Percentiles rank a stretch among this genome's conserved stretches.
Conservation (phyloP, 345 rosid species). For the Melaleuca quinquenervia region DNA sequence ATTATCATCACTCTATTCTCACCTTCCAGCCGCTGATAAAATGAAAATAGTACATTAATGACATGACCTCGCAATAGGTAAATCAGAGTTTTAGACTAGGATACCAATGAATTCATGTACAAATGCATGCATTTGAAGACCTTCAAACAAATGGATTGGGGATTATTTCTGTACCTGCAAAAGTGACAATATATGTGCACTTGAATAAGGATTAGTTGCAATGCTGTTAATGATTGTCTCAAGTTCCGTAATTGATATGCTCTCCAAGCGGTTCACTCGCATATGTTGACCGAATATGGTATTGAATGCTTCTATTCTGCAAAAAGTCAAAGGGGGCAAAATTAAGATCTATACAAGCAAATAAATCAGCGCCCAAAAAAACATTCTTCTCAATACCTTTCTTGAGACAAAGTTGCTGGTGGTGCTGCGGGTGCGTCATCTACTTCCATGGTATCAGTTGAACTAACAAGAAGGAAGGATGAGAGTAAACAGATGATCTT, state of each 20-base stretch:
- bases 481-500: background rate
- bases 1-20: constrained; percentile 89
- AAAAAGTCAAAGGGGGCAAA: background rate
- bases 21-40: constrained; percentile 71
- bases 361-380: background rate
- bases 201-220: constrained; percentile 39
- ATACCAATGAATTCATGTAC: background rate
- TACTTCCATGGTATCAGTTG: constrained; percentile 69
- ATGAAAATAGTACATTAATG: background rate
- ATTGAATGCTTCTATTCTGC: constrained; percentile 71
- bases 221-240: constrained; percentile 53
- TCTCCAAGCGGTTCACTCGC: constrained; percentile 59
- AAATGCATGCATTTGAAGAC: background rate
- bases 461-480: constrained; percentile 2
- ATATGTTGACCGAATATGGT: constrained; percentile 69
- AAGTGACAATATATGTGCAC: constrained; percentile 54
- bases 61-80: background rate
- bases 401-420: constrained; percentile 33
- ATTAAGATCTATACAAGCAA: background rate
- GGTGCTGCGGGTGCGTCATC: constrained; percentile 53
- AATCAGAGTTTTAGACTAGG: background rate
- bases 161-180: constrained; percentile 43
- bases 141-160: background rate
- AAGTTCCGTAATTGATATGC: constrained; percentile 58
- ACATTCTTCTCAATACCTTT: constrained; percentile 31